A percentile compares a stretch with the other conserved stretches of the same genome.
Evolutionary conservation across 371 early-diverging fungal genomes (phyloP).

Genomic region (Rhizopus sp.): DNA sequence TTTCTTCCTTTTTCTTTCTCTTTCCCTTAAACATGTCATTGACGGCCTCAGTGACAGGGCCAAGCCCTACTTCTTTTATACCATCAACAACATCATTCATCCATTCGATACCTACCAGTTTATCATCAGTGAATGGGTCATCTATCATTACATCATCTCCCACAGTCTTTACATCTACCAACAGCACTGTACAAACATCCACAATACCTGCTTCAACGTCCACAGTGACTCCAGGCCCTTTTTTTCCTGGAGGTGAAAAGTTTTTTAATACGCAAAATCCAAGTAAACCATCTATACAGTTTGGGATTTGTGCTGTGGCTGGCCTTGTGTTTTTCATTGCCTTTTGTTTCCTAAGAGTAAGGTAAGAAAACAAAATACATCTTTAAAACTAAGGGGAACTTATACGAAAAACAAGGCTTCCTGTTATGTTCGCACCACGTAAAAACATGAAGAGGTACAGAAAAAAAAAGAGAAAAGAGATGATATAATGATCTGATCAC

Average conservation of each 20-base stretch:
- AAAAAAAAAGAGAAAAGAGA: constrained; percentile 24
- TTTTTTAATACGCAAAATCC: constrained; percentile 24
- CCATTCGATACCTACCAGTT: too few species aligned
- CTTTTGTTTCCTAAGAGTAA: constrained; percentile 57
- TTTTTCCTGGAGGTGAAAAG: constrained; percentile 10
- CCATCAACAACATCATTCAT: background rate
- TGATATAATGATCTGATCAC: background rate
- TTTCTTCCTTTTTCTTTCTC: background rate
- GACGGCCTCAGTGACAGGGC: background rate
- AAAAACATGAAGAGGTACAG: constrained; percentile 55
- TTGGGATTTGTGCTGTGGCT: constrained; percentile 38
- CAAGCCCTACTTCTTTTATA: background rate
- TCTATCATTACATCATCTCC: too few species aligned
- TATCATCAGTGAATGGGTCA: too few species aligned
- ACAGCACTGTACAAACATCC: background rate
- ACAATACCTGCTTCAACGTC: background rate
- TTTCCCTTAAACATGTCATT: background rate
- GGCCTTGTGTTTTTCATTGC: constrained; percentile 49
- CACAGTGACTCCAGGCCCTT: background rate
- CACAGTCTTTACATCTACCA: background rate
- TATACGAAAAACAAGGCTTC: constrained; percentile 28
- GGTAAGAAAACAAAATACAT: constrained; percentile 24
- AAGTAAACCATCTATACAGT: constrained; percentile 41
- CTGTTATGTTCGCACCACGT: constrained; percentile 60
- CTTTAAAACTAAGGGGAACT: background rate